These are phyloP conservation scores for Phaeoacremonium minimum DNA, from an alignment of 2,329 filamentous ascomycete species.

Conservation along the genomic window DNA sequence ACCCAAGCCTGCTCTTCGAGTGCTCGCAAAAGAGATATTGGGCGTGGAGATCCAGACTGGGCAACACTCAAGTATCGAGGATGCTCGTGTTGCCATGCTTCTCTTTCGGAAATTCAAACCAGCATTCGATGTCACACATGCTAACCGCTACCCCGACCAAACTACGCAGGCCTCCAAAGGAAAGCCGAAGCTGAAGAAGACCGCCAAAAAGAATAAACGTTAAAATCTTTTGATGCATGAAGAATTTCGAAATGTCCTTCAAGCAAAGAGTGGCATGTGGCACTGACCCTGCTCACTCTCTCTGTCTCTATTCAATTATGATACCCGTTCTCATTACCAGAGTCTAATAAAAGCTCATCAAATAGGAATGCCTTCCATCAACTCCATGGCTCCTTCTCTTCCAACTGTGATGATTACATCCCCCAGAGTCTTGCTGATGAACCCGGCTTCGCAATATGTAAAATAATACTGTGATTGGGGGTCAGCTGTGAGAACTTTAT, in stretches of 20 bases:
- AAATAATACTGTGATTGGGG: slow-evolving; percentile 59
- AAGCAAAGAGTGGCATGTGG: too few relatives aligned
- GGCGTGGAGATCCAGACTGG: slow-evolving; percentile 60
- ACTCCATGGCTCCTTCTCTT: slow-evolving; percentile 58
- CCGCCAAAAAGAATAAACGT: slow-evolving; percentile 33
- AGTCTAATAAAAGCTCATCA: too few relatives aligned
- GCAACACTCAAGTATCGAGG: slow-evolving; percentile 65
- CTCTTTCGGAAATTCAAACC: slow-evolving; percentile 80
- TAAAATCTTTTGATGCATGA: slow-evolving; percentile 15
- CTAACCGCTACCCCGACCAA: slow-evolving; percentile 55
- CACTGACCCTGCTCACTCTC: too few relatives aligned
- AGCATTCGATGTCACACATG: slow-evolving; percentile 78
- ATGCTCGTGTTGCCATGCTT: slow-evolving; percentile 87
- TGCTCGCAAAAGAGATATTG: slow-evolving; percentile 52
- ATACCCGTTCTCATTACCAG: too few relatives aligned
- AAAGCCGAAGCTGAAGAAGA: slow-evolving; percentile 34
- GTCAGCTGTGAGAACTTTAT: slow-evolving; percentile 7
- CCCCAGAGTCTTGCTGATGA: slow-evolving; percentile 66
- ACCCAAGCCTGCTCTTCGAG: slow-evolving; percentile 62
- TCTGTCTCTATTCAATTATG: too few relatives aligned
- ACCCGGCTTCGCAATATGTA: slow-evolving; percentile 70
- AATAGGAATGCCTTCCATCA: slow-evolving; percentile 67
- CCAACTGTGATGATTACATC: slow-evolving; percentile 70
- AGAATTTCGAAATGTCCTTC: slow-evolving; percentile 1
- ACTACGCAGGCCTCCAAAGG: slow-evolving; percentile 14